Conservation (phyloP, 2,329 filamentous ascomycete genomes). For the Epichloe gansuensis region DNA sequence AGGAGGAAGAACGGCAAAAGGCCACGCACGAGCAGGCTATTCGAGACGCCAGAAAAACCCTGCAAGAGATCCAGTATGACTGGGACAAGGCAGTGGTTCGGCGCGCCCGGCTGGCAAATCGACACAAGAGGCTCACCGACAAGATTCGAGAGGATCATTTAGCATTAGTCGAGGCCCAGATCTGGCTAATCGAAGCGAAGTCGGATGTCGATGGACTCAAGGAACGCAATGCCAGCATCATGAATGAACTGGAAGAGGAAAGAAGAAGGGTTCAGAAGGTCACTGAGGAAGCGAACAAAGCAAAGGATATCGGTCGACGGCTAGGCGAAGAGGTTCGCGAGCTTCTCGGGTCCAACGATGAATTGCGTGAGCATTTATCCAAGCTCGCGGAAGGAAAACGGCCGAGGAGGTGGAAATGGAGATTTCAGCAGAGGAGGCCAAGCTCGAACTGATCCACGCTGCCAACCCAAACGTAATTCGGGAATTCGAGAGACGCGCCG, state of each 20-base stretch:
- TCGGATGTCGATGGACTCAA: constrained; percentile 67
- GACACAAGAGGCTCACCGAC: constrained; percentile 47
- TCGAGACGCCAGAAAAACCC: constrained; percentile 20
- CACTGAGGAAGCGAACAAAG: constrained; percentile 25
- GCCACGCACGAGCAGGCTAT: constrained; percentile 19
- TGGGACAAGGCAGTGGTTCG: constrained; percentile 43
- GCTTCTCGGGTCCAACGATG: constrained; percentile 27
- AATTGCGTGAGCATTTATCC: constrained; percentile 28
- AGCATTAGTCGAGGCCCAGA: constrained; percentile 54
- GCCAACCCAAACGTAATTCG: constrained; percentile 64
- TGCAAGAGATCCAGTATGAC: constrained; percentile 39
- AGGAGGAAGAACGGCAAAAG: constrained; percentile 24
- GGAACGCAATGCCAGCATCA: constrained; percentile 49
- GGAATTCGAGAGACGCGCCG: constrained; percentile 63
- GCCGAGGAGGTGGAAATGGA: constrained; percentile 57
- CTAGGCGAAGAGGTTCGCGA: constrained; percentile 25
- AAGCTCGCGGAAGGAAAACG: constrained; percentile 36
- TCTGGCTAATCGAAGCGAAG: constrained; percentile 65
- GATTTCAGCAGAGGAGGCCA: constrained; percentile 60
- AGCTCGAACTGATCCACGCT: constrained; percentile 68
- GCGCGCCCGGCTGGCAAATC: constrained; percentile 41
- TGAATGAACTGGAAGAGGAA: constrained; percentile 36
- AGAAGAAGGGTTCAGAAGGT: constrained; percentile 24
- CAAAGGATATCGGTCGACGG: constrained; percentile 22
- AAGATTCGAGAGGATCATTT: constrained; percentile 49